Percentiles rank a stretch among this genome's conserved stretches.
These are phyloP conservation scores for Solanum boliviense DNA, from an alignment of 257 asterid species.

Conservation along the genomic window DNA sequence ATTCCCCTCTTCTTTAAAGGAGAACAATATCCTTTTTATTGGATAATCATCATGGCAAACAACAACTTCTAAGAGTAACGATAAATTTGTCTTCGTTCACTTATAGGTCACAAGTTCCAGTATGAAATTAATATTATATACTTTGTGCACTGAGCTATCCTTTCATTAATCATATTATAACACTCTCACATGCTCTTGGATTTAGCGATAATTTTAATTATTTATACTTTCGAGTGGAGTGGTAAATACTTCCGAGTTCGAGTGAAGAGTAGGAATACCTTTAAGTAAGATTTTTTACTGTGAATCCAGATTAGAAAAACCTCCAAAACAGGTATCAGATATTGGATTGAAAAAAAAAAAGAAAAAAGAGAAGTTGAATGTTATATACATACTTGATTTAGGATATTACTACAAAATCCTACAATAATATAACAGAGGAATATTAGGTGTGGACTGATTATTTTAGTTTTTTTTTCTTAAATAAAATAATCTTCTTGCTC, in stretches of 20 bases:
- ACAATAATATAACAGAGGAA: not conserved
- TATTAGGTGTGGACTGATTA: not conserved
- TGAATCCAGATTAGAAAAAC: too few species aligned
- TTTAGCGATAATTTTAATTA: not conserved
- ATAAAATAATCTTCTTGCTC: too few species aligned
- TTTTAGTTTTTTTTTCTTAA: not conserved
- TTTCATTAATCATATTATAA: not conserved
- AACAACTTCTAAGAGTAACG: not conserved
- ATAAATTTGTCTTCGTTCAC: not conserved
- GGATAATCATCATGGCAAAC: constrained; percentile 11
- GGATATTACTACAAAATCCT: not conserved
- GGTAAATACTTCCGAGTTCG: too few species aligned
- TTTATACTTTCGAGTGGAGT: too few species aligned
- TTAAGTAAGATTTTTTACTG: too few species aligned
- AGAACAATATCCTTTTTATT: constrained; percentile 13
- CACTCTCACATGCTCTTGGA: not conserved
- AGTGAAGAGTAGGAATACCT: not conserved
- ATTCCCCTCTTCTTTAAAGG: constrained; percentile 28
- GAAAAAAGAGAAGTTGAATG: too few species aligned
- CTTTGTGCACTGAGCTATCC: not conserved
- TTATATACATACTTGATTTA: not conserved
- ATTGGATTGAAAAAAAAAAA: too few species aligned
- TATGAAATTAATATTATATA: not conserved
- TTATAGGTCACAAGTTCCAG: not conserved
- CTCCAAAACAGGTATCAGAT: too few species aligned